Evolutionary conservation across 345 rosid species (phyloP).

Genomic region (Hypericum perforatum): DNA sequence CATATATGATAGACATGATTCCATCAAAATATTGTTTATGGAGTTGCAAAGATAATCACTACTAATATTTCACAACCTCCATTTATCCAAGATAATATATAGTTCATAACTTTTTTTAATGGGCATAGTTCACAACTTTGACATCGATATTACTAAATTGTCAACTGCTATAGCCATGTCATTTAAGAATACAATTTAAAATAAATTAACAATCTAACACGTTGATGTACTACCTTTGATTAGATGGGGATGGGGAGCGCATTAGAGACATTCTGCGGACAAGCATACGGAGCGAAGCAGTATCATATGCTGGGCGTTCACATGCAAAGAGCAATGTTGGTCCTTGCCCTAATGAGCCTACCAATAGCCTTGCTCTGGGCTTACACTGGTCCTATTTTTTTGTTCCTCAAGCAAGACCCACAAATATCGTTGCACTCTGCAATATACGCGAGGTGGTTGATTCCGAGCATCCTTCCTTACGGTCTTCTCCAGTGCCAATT

Average conservation of each 20-base stretch:
- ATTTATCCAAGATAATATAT: too few relatives aligned
- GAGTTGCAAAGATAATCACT: too few relatives aligned
- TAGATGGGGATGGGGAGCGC: slow-evolving; percentile 37
- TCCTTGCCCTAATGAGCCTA: slow-evolving; percentile 15
- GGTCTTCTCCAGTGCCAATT: slow-evolving; percentile 29
- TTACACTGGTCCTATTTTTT: slow-evolving; percentile 17
- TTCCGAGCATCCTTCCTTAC: slow-evolving; percentile 25
- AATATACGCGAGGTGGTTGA: slow-evolving; percentile 21
- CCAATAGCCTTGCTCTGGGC: slow-evolving; percentile 24
- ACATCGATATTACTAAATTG: too few relatives aligned
- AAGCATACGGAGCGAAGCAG: slow-evolving; percentile 27
- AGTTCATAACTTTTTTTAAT: too few relatives aligned
- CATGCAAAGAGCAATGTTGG: slow-evolving; percentile 29
- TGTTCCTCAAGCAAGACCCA: slow-evolving; percentile 12
- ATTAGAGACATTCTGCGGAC: slow-evolving; percentile 28
- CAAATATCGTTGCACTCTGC: slow-evolving; percentile 17
- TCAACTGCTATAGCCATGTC: too few relatives aligned
- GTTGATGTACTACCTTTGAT: slow-evolving; percentile 6
- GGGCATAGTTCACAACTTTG: too few relatives aligned
- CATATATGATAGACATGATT: too few relatives aligned
- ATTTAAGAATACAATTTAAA: too few relatives aligned
- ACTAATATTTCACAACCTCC: too few relatives aligned
- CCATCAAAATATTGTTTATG: too few relatives aligned
- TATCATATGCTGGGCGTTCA: slow-evolving; percentile 25
- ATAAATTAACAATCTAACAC: too few relatives aligned